Percentiles rank a stretch among this genome's conserved stretches.
These are phyloP conservation scores for Coix lacrymajobi DNA, from an alignment of 176 grass and related monocot species.

Conservation along the genomic window DNA sequence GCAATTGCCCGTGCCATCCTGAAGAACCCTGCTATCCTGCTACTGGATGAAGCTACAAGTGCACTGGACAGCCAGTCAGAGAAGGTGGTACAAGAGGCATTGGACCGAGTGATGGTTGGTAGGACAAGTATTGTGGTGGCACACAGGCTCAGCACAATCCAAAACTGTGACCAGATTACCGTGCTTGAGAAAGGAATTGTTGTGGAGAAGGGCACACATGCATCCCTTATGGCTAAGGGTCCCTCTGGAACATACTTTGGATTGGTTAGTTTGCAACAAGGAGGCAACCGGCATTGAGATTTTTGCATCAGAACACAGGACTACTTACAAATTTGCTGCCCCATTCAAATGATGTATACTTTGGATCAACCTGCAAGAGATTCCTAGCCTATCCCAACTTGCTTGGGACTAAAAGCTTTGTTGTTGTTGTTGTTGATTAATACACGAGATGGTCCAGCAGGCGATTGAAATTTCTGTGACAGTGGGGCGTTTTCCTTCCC, in stretches of 20 bases:
- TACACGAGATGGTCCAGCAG: background rate
- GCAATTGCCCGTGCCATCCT: constrained; percentile 87
- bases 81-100: constrained; percentile 72
- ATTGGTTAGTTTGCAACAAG: constrained; percentile 70
- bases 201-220: constrained; percentile 81
- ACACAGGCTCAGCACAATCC: constrained; percentile 81
- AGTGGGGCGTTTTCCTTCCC: constrained; percentile 14
- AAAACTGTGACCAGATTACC: constrained; percentile 70
- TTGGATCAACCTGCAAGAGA: background rate
- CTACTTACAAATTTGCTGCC: background rate
- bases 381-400: background rate
- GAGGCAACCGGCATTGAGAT: constrained; percentile 38
- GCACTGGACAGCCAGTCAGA: constrained; percentile 85
- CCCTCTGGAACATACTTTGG: constrained; percentile 55
- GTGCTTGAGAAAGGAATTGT: constrained; percentile 70
- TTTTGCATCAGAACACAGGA: background rate
- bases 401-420: background rate
- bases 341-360: background rate
- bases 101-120: constrained; percentile 68
- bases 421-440: background rate
- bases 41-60: constrained; percentile 88
- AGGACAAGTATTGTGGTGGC: constrained; percentile 85
- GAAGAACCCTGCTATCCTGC: constrained; percentile 66
- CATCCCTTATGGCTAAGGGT: constrained; percentile 80
- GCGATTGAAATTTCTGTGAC: constrained; percentile 2